Evolutionary conservation across 345 rosid species (phyloP), one percentile per base, ranked within the genome.

Genomic region (Noccaea caerulescens): DNA sequence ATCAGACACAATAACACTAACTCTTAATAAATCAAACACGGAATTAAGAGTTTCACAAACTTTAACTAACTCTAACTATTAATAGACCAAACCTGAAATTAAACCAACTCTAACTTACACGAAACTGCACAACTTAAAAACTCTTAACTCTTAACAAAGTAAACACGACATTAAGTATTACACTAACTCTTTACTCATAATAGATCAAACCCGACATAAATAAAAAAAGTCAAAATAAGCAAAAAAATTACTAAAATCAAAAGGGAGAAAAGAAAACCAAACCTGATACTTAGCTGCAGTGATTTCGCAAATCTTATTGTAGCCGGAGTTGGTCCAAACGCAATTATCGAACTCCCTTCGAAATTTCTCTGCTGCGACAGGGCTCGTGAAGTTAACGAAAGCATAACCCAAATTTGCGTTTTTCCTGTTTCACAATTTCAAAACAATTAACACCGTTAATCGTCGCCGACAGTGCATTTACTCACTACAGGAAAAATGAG

Each of bases 331-430:
- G 4, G 4, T 6, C 91, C 91, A 87, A 23, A 63, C 20, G 3
- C 1, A 34, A 1, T 75, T 56, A 5, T 76, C 12, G 4, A 75
- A 81, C 0, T 60, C 77, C n/a, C 7, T 12, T 0, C 2, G 8
- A 34, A 84, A 84, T 16, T 81, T 73, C 4, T 34, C 44, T 0
- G 91, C 91, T 0, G 76, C 88, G 0, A 12, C 53, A 0, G 70
- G n/a, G 27, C 43, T 80, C 0, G 91, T 84, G 68, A 87, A 87
- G 34, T 84, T 87, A 1, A 84, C 88, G 7, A 87, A 87, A 0
- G 91, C 91, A 37, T 76, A 87, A 0, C 91, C 91, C n/a, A 80
- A 59, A 53, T 87, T 86, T 0, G 50, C 57, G 2, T 37, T n/a
- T 18, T 27, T 59, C 68, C 78, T 74, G 47, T 18, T 54, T 25